phyloP scores from a whole-genome alignment of 345 rosid genomes.

The Firmiana major region DNA sequence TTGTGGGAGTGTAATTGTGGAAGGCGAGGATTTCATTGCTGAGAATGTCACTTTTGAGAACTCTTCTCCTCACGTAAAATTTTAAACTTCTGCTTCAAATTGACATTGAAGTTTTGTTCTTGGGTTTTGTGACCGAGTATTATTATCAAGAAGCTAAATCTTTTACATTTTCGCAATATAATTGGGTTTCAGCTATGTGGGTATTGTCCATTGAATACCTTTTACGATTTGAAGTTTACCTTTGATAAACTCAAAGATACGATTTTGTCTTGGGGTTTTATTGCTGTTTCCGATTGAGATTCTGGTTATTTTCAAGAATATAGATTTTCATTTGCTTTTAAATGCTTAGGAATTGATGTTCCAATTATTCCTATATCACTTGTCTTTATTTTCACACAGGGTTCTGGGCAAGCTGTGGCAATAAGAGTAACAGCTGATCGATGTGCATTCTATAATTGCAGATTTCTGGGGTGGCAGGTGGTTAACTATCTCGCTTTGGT shows the following conservation, averaged over 20 bases:
- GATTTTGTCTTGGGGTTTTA: neutral
- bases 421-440: constrained; percentile 92
- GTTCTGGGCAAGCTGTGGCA: constrained; percentile 98
- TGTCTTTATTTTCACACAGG: constrained; percentile 35
- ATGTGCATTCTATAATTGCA: constrained; percentile 91
- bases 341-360: neutral
- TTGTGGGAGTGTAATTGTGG: constrained; percentile 83
- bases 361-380: neutral
- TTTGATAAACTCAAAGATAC: neutral
- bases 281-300: neutral
- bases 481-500: neutral
- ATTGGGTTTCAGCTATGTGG: neutral
- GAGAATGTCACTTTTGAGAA: constrained; percentile 97
- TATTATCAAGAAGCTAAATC: neutral
- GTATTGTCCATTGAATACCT: neutral
- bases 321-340: neutral
- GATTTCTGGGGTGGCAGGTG: constrained; percentile 99
- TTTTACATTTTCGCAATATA: neutral
- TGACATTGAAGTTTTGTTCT: too few species aligned
- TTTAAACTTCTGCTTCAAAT: neutral
- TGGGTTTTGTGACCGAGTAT: too few species aligned
- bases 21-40: constrained; percentile 94
- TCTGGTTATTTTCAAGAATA: neutral
- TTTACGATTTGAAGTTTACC: neutral
- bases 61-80: constrained; percentile 71